Conservation (phyloP, 495 filamentous ascomycete genomes). For the Aspergillus sclerotiicarbonarius region DNA sequence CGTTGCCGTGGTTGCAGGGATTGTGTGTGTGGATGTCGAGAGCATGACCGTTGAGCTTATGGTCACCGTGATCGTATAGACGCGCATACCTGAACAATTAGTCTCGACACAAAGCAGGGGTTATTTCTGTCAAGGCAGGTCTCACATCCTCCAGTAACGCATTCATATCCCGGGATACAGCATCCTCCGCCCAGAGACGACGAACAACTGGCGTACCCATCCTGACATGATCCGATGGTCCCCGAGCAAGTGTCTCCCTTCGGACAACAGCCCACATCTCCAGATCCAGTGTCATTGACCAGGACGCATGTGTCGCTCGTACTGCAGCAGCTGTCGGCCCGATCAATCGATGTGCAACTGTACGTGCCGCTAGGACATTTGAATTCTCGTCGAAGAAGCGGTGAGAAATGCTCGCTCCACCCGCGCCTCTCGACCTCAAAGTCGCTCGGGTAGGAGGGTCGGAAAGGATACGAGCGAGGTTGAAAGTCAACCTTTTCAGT, state of each 20-base stretch:
- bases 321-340: constrained; percentile 75
- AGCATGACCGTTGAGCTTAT: constrained; percentile 41
- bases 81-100: constrained; percentile 36
- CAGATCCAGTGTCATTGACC: constrained; percentile 70
- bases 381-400: constrained; percentile 53
- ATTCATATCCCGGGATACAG: constrained; percentile 78
- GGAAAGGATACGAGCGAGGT: constrained; percentile 29
- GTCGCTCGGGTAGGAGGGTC: constrained; percentile 32
- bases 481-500: constrained; percentile 7
- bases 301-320: constrained; percentile 63
- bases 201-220: constrained; percentile 66
- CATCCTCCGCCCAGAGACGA: constrained; percentile 76
- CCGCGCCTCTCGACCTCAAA: constrained; percentile 15
- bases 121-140: not conserved
- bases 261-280: constrained; percentile 85
- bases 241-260: constrained; percentile 66
- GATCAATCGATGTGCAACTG: constrained; percentile 65
- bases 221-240: constrained; percentile 59
- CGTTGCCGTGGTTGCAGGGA: constrained; percentile 27
- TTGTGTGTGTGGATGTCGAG: constrained; percentile 41
- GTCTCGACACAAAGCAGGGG: not conserved
- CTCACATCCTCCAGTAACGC: constrained; percentile 79
- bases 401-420: constrained; percentile 18
- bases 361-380: constrained; percentile 70
- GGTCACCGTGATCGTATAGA: constrained; percentile 48